Percentiles rank a stretch among this genome's conserved stretches.
Conservation (phyloP, 768 basidiomycete species). For the Suillus fuscotomentosus region DNA sequence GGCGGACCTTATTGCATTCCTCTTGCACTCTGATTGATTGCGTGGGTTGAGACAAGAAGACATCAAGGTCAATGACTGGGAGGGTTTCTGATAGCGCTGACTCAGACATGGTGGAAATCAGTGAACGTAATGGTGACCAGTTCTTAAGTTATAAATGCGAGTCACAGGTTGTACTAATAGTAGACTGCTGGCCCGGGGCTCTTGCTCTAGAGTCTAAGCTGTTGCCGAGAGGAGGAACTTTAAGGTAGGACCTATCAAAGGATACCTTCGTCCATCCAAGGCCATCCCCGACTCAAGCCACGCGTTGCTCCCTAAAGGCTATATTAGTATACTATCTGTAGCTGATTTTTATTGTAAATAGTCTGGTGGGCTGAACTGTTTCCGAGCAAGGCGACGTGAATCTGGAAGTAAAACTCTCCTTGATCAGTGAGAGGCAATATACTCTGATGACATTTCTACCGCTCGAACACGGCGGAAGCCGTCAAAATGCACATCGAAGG, state of each 20-base stretch:
- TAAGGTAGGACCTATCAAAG: background rate
- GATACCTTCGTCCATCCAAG: slow-evolving; percentile 1
- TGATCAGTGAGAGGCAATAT: background rate
- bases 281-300: background rate
- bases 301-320: background rate
- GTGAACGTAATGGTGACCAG: background rate
- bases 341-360: background rate
- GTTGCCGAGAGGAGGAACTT: background rate
- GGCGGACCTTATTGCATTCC: slow-evolving; percentile 66
- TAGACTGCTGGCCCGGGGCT: background rate
- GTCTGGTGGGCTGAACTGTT: background rate
- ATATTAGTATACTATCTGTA: background rate
- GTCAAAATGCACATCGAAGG: background rate
- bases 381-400: background rate
- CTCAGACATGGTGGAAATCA: slow-evolving; percentile 25
- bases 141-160: background rate
- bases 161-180: background rate
- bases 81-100: slow-evolving; percentile 49
- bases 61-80: slow-evolving; percentile 76
- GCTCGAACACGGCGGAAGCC: background rate
- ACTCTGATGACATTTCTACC: background rate
- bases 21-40: slow-evolving; percentile 46
- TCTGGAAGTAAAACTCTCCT: background rate
- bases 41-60: slow-evolving; percentile 51
- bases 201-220: background rate